Percentiles rank a stretch among this genome's conserved stretches.
Evolutionary conservation across 106 monocot genomes (phyloP).

Genomic region (Chionographis japonica): DNA sequence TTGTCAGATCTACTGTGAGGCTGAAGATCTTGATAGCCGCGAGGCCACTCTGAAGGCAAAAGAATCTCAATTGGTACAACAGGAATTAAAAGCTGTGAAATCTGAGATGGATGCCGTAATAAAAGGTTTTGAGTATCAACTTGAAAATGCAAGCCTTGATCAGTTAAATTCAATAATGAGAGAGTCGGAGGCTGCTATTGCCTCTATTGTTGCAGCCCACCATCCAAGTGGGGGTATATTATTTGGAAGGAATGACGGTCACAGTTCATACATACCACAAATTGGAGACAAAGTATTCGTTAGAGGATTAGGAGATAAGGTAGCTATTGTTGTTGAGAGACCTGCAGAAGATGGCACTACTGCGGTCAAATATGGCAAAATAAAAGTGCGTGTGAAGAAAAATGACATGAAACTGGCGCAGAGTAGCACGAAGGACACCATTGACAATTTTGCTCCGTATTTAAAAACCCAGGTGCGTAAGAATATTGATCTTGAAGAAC

Average conservation of each 20-base stretch:
- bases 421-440: constrained; percentile 13
- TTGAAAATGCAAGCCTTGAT: constrained; percentile 30
- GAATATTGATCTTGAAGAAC: not conserved
- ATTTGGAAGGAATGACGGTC: constrained; percentile 3
- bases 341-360: constrained; percentile 39
- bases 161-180: constrained; percentile 50
- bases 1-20: constrained; percentile 58
- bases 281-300: constrained; percentile 72
- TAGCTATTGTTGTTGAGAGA: constrained; percentile 56
- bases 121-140: constrained; percentile 52
- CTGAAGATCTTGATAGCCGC: constrained; percentile 61
- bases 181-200: constrained; percentile 55
- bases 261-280: constrained; percentile 35
- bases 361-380: constrained; percentile 75
- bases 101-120: constrained; percentile 57
- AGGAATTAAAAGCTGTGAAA: constrained; percentile 51
- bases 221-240: constrained; percentile 13
- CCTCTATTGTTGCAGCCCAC: constrained; percentile 53
- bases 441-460: constrained; percentile 1
- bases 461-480: constrained; percentile 28
- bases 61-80: constrained; percentile 34
- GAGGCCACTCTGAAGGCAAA: constrained; percentile 56
- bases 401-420: constrained; percentile 35
- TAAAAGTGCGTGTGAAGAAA: constrained; percentile 61
- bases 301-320: constrained; percentile 57